These are phyloP conservation scores for Lunularia cruciata DNA, from an alignment of 225 moss, liverwort and hornwort species.

Conservation along the genomic window DNA sequence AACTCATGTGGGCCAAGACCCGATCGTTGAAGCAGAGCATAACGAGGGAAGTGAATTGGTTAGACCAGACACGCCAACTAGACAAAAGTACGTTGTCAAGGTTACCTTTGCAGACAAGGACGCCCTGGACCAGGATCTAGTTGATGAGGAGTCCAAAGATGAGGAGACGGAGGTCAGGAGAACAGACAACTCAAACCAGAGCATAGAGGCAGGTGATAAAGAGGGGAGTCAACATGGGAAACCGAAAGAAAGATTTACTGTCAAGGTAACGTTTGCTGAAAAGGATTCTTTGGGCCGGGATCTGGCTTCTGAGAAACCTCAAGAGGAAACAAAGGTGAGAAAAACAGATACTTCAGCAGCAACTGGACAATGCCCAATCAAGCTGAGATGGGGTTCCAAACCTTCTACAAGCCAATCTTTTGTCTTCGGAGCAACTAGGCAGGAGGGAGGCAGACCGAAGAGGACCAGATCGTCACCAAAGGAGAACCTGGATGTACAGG, in stretches of 20 bases:
- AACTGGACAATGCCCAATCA: not conserved
- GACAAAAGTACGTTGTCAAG: slow-evolving; percentile 3
- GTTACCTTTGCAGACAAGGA: slow-evolving; percentile 8
- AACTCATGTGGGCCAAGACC: not conserved
- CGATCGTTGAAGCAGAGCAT: not conserved
- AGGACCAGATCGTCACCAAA: not conserved
- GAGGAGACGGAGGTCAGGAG: too few species aligned
- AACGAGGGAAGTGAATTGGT: not conserved
- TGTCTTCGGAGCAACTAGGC: not conserved
- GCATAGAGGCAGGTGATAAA: too few species aligned
- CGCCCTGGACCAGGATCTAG: not conserved
- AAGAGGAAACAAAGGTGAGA: not conserved
- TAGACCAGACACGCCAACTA: not conserved
- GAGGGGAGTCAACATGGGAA: too few species aligned
- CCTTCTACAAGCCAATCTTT: not conserved
- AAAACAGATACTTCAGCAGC: slow-evolving; percentile 1
- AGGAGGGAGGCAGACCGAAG: not conserved
- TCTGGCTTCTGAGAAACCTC: too few species aligned
- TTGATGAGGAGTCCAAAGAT: too few species aligned
- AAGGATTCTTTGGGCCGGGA: too few species aligned
- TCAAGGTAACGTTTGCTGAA: not conserved
- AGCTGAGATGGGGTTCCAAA: not conserved
- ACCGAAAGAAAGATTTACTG: too few species aligned
- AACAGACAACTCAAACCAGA: too few species aligned
- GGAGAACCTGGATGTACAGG: not conserved